Percentiles rank a stretch among this genome's conserved stretches.
These are phyloP conservation scores for Cyanodermella asteris DNA, from an alignment of 2,329 filamentous ascomycete genomes.

Conservation along the genomic window DNA sequence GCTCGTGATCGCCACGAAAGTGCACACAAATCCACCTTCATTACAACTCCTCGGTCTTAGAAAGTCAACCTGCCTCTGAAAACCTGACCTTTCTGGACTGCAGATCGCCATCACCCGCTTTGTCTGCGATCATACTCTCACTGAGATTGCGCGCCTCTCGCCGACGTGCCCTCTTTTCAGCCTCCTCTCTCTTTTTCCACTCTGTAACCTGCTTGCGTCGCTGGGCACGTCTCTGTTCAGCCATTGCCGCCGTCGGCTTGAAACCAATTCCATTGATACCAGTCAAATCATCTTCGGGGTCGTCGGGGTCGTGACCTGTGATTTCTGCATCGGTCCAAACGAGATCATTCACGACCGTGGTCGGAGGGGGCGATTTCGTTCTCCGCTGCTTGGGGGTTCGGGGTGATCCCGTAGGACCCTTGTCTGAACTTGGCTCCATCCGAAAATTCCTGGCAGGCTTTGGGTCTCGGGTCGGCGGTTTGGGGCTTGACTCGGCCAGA, in stretches of 20 bases:
- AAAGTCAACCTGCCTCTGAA: too few relatives aligned
- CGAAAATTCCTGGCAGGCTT: too few relatives aligned
- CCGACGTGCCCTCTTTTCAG: slow-evolving; percentile 34
- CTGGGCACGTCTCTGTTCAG: slow-evolving; percentile 31
- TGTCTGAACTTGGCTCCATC: too few relatives aligned
- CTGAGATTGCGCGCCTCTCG: slow-evolving; percentile 25
- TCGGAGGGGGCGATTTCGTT: too few relatives aligned
- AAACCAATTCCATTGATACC: slow-evolving; percentile 44
- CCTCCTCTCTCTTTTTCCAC: slow-evolving; percentile 35
- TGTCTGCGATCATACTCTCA: slow-evolving; percentile 1
- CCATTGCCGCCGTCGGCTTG: slow-evolving; percentile 36
- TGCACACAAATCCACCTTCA: too few relatives aligned
- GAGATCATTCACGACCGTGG: too few relatives aligned
- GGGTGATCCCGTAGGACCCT: too few relatives aligned
- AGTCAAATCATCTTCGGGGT: slow-evolving; percentile 38
- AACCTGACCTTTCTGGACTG: slow-evolving; percentile 7
- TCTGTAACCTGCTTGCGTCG: slow-evolving; percentile 36
- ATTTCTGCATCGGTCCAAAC: slow-evolving; percentile 43
- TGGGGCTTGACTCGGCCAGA: too few relatives aligned
- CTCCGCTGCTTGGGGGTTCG: too few relatives aligned
- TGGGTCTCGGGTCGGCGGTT: too few relatives aligned
- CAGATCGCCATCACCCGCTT: not conserved
- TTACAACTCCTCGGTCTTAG: too few relatives aligned
- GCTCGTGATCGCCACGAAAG: too few relatives aligned
- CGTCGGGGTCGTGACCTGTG: slow-evolving; percentile 34